phyloP scores from a whole-genome alignment of 2,329 filamentous ascomycete genomes.

The Thielaviopsis musarum region DNA sequence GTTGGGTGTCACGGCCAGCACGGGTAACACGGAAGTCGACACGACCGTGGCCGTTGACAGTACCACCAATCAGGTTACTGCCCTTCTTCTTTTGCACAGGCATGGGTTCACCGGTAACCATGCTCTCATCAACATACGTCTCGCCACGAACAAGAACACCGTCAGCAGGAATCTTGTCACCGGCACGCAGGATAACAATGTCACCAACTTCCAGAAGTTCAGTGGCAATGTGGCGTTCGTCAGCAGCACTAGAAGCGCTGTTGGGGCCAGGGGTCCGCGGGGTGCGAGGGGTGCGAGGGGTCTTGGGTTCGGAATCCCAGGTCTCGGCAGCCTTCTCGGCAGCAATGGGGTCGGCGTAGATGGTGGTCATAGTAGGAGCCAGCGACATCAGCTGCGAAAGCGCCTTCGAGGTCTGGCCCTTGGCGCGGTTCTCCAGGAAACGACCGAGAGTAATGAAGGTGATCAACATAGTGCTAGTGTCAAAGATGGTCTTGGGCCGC shows the following conservation, averaged over 20 bases:
- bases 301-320: slow-evolving; percentile 41
- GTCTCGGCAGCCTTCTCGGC: slow-evolving; percentile 76
- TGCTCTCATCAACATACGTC: slow-evolving; percentile 90
- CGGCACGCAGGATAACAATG: slow-evolving; percentile 79
- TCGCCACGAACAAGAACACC: slow-evolving; percentile 75
- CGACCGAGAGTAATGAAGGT: slow-evolving; percentile 86
- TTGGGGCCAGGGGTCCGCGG: slow-evolving; percentile 16
- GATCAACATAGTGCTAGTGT: slow-evolving; percentile 96
- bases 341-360: slow-evolving; percentile 87
- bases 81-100: slow-evolving; percentile 80
- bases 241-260: slow-evolving; percentile 52
- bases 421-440: slow-evolving; percentile 84
- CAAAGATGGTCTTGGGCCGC: slow-evolving; percentile 78
- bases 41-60: slow-evolving; percentile 84
- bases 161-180: slow-evolving; percentile 93
- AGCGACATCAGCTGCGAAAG: slow-evolving; percentile 89
- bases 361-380: slow-evolving; percentile 90
- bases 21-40: slow-evolving; percentile 85
- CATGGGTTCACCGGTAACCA: slow-evolving; percentile 96
- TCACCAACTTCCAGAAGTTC: slow-evolving; percentile 90
- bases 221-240: slow-evolving; percentile 65
- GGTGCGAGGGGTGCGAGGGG: slow-evolving; percentile 4
- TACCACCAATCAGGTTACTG: slow-evolving; percentile 70
- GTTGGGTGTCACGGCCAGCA: slow-evolving; percentile 84
- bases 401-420: slow-evolving; percentile 89